Evolutionary conservation across 2,329 filamentous ascomycete genomes (phyloP), one percentile per base, ranked within the genome.

Genomic region (Cordyceps fumosorosea): DNA sequence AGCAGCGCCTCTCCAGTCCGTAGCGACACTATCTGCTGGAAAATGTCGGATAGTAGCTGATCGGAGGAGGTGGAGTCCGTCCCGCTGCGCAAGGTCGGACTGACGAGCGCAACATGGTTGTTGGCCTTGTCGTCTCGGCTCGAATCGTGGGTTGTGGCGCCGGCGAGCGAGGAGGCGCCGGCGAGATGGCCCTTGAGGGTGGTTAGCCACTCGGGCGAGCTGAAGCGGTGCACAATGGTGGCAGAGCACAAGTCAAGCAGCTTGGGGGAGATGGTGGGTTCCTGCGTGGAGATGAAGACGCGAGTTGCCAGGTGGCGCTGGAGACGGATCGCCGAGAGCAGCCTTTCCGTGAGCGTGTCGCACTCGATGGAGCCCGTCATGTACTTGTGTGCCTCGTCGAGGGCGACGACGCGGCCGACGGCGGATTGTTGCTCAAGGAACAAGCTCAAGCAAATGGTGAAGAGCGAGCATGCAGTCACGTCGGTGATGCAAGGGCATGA

Each of bases 371-470:
- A 80, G 0, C 78, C 76, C 26, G 79, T 81, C 80, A 90, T 84
- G 69, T 86, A 90, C 75, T 91, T 91, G 69, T 93, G 89, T 0
- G 89, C 89, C 69, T 92, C 88, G 65, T 92, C 89, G 0, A 91
- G 75, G 0, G 86, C 87, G 16, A 92, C 74, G 45, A 91, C 76
- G 10, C 84, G 80, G 0, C 86, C 83, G 0, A 77, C 67, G 0
- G 70, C 71, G 0, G 71, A 65, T 0, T 79, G 72, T 52, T 82
- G 76, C 61, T 86, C 81, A 0, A 89, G 71, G 68, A 89, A 90
- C 0, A 89, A 72, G 1, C 79, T 79, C 5, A 92, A 75, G 20
- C 83, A 86, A 50, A 91, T 86, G 60, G 88, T 85, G 72, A 92
- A 92, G 0, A 92, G 75, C 0, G 82, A 77, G 68, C 89, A 92